Base-by-base conservation (phyloP, 2,329 filamentous ascomycete genomes). In the Aspergillus sergii region DNA sequence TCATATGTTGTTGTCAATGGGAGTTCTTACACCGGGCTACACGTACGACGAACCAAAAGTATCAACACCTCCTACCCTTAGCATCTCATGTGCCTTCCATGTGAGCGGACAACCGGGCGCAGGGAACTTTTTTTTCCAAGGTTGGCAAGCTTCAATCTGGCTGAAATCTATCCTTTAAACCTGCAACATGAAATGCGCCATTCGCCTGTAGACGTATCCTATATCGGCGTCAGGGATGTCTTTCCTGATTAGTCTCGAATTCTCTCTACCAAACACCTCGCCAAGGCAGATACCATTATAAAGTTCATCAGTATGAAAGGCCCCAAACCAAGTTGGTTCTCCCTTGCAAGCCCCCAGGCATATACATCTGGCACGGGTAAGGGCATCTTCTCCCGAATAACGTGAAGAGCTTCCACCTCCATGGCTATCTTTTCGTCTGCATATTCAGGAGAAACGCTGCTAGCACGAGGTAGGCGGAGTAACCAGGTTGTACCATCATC, bases 341-440 rank as follows among this genome's bases (percentile, higher is more conserved):
- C 26, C 7, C 19, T 21, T 10, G 39, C 39, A 46, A n/a, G 7
- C 1, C 55, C 55, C 23, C 55, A 57, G 19, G 39, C 23, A 16
- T 34, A 34, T 2, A 46, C 12, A 4, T 46, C 19, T 11, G 26
- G 56, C 19, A 46, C 41, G 14, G 39, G 39, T 34, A 58, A 34
- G 11, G 56, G 48, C 48, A 41, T 46, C 23, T 48, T 32, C 19
- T 30, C 41, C 19, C 10, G 26, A 9, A 48, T 8, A 16, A 32
- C 3, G 5, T 30, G 12, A 48, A 32, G 12, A 21, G 41, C 41
- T 32, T 46, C 39, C 23, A 58, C 56, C 3, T 58, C 56, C 23
- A 46, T 46, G 2, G 39, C 39, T 12, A 58, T 19, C 10, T 58
- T 58, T 32, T 58, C 39, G n/a, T 58, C 56, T 46, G 39, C 55